phyloP scores from a whole-genome alignment of 805 yeast species.

The Ascoidea rubescens region DNA sequence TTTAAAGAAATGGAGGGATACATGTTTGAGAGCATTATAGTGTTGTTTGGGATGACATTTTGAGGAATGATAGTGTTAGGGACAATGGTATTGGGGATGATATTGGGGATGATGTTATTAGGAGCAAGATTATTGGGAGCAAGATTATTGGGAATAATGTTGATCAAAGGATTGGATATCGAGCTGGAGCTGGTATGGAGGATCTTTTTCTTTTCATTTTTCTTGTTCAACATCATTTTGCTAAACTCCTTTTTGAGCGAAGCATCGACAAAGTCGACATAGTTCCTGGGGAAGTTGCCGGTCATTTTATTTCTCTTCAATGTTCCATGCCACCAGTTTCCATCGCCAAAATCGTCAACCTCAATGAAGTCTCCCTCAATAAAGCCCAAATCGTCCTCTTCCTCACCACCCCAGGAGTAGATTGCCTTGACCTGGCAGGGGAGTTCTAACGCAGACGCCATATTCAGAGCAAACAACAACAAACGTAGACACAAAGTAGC shows the following conservation, averaged over 20 bases:
- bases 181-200: conserved; percentile 1
- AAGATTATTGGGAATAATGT: no score
- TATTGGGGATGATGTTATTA: no score
- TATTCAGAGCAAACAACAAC: neutral
- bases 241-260: conserved; percentile 1
- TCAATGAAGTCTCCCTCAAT: conserved; percentile 88
- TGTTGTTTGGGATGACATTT: no score
- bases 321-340: conserved; percentile 85
- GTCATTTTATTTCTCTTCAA: conserved; percentile 66
- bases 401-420: conserved; percentile 91
- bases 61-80: no score
- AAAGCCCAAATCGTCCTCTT: conserved; percentile 82
- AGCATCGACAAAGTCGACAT: conserved; percentile 33
- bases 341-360: conserved; percentile 68
- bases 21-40: no score
- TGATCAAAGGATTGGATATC: conserved; percentile 8
- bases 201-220: neutral
- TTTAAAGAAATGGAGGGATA: no score
- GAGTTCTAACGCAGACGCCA: conserved; percentile 14
- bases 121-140: no score
- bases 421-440: conserved; percentile 73
- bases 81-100: no score
- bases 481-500: neutral
- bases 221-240: neutral
- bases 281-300: conserved; percentile 83